Percentiles rank a stretch among this genome's conserved stretches.
Conservation (phyloP, 805 yeast species). For the Alloascoidea africana region DNA sequence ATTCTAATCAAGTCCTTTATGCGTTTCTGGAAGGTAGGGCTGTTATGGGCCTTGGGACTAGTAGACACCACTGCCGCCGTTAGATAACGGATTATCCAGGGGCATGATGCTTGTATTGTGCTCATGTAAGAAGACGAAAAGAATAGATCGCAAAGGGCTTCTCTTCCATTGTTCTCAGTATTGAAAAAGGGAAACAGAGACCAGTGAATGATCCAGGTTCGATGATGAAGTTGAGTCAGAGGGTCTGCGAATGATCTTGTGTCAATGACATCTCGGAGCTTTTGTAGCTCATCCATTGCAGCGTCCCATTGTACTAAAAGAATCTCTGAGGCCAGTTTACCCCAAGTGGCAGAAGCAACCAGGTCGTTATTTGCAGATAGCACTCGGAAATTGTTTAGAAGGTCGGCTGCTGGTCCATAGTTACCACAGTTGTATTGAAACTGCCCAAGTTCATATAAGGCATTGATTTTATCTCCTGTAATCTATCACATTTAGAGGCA, state of each 20-base stretch:
- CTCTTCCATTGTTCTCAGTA: slow-evolving; percentile 29
- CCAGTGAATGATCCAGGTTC: slow-evolving; percentile 62
- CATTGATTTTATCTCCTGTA: slow-evolving; percentile 26
- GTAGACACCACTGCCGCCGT: slow-evolving; percentile 41
- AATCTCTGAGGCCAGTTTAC: slow-evolving; percentile 48
- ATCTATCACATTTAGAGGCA: too few species aligned
- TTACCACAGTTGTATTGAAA: slow-evolving; percentile 51
- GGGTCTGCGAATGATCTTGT: slow-evolving; percentile 33
- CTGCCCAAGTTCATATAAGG: slow-evolving; percentile 42
- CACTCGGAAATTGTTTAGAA: slow-evolving; percentile 39
- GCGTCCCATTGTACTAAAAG: slow-evolving; percentile 35
- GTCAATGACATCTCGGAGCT: slow-evolving; percentile 44
- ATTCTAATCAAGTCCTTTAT: slow-evolving; percentile 42
- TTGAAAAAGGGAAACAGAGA: slow-evolving; percentile 48
- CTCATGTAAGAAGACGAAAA: slow-evolving; percentile 44
- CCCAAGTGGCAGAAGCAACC: slow-evolving; percentile 49
- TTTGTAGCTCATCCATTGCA: slow-evolving; percentile 36
- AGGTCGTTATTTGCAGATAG: slow-evolving; percentile 35
- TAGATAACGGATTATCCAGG: slow-evolving; percentile 55
- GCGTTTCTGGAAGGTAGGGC: slow-evolving; percentile 30
- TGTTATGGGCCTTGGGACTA: slow-evolving; percentile 16
- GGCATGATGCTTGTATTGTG: slow-evolving; percentile 56
- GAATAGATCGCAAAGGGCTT: slow-evolving; percentile 39
- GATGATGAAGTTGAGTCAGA: slow-evolving; percentile 40
- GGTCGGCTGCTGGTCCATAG: slow-evolving; percentile 42